Evolutionary conservation across 208 protist species (phyloP).

Genomic region (Leishmania guyanensis): DNA sequence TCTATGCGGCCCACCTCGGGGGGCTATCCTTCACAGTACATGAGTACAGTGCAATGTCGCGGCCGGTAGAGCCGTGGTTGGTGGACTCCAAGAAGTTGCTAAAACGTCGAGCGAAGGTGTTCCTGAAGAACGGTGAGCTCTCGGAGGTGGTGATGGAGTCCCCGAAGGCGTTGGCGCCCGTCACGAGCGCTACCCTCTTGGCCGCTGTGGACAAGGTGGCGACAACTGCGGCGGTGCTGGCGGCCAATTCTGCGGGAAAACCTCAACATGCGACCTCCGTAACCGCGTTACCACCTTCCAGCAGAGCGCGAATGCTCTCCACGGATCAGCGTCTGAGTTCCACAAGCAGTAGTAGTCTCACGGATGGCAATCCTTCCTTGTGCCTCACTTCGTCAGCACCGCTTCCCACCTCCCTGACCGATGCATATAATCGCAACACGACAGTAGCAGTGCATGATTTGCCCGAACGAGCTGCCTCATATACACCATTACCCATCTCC

Average conservation of each 20-base stretch:
- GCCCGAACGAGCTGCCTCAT: slow-evolving; percentile 8
- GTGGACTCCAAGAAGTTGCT: slow-evolving; percentile 27
- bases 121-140: slow-evolving; percentile 49
- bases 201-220: slow-evolving; percentile 3
- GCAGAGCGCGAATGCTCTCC: neutral
- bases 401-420: neutral
- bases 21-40: slow-evolving; percentile 73
- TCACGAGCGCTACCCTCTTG: slow-evolving; percentile 3
- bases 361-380: neutral
- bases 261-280: neutral
- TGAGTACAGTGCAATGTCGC: slow-evolving; percentile 79
- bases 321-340: neutral
- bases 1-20: slow-evolving; percentile 73
- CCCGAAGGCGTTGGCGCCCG: slow-evolving; percentile 8
- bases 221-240: neutral
- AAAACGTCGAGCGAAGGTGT: slow-evolving; percentile 39
- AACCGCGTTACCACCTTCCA: neutral
- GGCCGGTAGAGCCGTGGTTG: slow-evolving; percentile 53
- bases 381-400: neutral
- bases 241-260: neutral
- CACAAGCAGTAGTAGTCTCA: neutral
- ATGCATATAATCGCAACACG: neutral
- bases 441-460: neutral
- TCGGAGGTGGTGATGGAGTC: slow-evolving; percentile 48
- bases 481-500: slow-evolving; percentile 12